A percentile compares a stretch with the other conserved stretches of the same genome.
Evolutionary conservation across 108 stramenopile genomes (phyloP).

Genomic region (Cyclotella choctawhatcheeana): DNA sequence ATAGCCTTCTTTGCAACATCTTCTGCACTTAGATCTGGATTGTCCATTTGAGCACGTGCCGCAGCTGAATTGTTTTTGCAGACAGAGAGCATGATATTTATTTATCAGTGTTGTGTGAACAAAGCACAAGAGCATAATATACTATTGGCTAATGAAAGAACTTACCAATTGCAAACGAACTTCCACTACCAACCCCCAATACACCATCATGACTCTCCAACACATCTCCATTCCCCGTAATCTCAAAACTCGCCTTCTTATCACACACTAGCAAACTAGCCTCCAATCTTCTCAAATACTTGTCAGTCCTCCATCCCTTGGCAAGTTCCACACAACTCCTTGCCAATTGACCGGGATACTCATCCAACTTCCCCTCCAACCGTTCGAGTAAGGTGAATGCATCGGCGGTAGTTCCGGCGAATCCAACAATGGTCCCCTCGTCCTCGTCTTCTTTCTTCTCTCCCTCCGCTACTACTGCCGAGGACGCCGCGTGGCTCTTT

Average conservation of each 20-base stretch:
- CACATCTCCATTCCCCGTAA: slow-evolving; percentile 98
- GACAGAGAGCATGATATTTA: slow-evolving; percentile 1
- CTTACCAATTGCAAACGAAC: slow-evolving; percentile 82
- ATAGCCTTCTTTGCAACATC: slow-evolving; percentile 92
- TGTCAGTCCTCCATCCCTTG: slow-evolving; percentile 99
- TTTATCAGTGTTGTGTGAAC: too few relatives aligned
- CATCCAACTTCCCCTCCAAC: slow-evolving; percentile 95
- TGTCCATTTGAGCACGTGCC: slow-evolving; percentile 90
- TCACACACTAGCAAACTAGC: slow-evolving; percentile 92
- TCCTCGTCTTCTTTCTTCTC: slow-evolving; percentile 39
- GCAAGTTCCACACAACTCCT: slow-evolving; percentile 96
- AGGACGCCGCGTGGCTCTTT: too few relatives aligned
- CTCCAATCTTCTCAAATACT: slow-evolving; percentile 95
- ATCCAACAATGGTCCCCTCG: slow-evolving; percentile 90
- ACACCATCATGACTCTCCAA: slow-evolving; percentile 94
- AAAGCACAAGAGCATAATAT: too few relatives aligned
- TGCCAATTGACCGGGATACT: slow-evolving; percentile 94
- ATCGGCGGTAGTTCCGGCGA: slow-evolving; percentile 98
- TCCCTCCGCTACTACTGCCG: not conserved
- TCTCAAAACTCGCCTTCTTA: slow-evolving; percentile 80
- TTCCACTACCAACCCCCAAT: slow-evolving; percentile 90
- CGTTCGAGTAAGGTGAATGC: slow-evolving; percentile 97
- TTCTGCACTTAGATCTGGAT: slow-evolving; percentile 86
- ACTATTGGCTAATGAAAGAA: too few relatives aligned
- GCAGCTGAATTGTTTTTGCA: slow-evolving; percentile 66